Conservation (phyloP, 805 yeast genomes). For the Candida sphagnicola region DNA sequence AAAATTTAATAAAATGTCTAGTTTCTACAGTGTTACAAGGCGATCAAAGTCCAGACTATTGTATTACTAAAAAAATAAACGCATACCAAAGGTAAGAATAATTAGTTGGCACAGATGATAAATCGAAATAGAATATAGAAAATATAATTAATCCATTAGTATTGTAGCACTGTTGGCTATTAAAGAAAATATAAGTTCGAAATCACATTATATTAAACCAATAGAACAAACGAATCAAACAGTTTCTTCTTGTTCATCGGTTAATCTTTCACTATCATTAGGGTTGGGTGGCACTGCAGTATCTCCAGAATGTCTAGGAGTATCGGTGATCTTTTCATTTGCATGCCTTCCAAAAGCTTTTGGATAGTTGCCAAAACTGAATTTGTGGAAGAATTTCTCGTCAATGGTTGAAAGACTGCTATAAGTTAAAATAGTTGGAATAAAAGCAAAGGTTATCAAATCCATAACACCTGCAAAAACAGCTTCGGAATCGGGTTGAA, state of each 20-base stretch:
- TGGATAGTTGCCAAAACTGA: slow-evolving; percentile 9
- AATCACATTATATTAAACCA: too few relatives aligned
- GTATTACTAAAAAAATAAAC: too few relatives aligned
- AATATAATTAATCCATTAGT: too few relatives aligned
- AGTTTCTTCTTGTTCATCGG: slow-evolving; percentile 5
- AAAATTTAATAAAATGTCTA: too few relatives aligned
- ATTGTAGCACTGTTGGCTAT: too few relatives aligned
- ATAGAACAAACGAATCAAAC: too few relatives aligned
- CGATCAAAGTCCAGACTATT: too few relatives aligned
- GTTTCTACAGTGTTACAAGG: too few relatives aligned
- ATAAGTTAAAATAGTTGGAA: slow-evolving; percentile 37
- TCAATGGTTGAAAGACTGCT: slow-evolving; percentile 19
- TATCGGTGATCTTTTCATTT: slow-evolving; percentile 7
- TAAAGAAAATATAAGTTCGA: too few relatives aligned
- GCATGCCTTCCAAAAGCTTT: slow-evolving; percentile 4
- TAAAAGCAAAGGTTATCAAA: slow-evolving; percentile 38
- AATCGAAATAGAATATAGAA: too few relatives aligned
- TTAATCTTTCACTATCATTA: slow-evolving; percentile 7
- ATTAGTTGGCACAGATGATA: too few relatives aligned
- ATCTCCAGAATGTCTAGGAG: slow-evolving; percentile 45
- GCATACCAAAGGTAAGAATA: too few relatives aligned
- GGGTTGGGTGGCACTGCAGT: slow-evolving; percentile 29
- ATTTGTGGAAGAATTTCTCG: slow-evolving; percentile 23
- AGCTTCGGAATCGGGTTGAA: slow-evolving; percentile 55
- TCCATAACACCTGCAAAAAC: slow-evolving; percentile 60